Base-by-base conservation (phyloP, 2,329 filamentous ascomycete species). In the Trichoderma koningii region DNA sequence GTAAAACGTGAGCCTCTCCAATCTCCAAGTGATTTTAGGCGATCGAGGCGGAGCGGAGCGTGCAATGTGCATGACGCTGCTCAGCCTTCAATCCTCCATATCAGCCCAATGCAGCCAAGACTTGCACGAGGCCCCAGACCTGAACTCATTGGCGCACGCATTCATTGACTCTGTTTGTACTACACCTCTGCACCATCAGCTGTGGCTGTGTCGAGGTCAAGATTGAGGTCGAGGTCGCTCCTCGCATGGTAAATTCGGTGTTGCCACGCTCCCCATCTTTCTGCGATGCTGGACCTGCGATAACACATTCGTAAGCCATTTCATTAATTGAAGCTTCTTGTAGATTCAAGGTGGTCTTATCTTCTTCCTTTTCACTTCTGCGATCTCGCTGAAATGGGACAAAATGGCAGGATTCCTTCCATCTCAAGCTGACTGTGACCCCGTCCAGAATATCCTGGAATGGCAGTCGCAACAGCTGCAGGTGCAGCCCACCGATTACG, bases 31-130 rank as follows among this genome's bases (percentile, higher is more conserved):
- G 10, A 5, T n/a, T 28, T 15, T 10, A 7, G 30, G 23, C 34
- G 14, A 51, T 17, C 38, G 45, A 51, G 56, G 56, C 30, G 30
- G 21, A 50, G 28, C 45, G 15, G 56, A 15, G 5, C 34, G 28
- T 38, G 23, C 52, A 15, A 3, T 21, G 28, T 38, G 23, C 52
- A 50, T 60, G 26, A 34, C 7, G 28, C 21, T 15, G 23, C 17
- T n/a, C 19, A 30, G 56, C 30, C 30, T 41, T 21, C 17, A 23
- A 51, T 42, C 38, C 34, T 42, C 15, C 52, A 15, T 42, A 42
- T 50, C 45, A 19, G 45, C 56, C 45, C 56, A 21, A 21, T 34
- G 50, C 50, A 50, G 19, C 52, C 52, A 55, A 55, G 17, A 21
- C 52, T 44, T 26, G 52, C 21, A 14, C 34, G 14, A 14, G 7